Conservation (phyloP, 169 alveolate genomes). For the Plasmodium falciparum region DNA sequence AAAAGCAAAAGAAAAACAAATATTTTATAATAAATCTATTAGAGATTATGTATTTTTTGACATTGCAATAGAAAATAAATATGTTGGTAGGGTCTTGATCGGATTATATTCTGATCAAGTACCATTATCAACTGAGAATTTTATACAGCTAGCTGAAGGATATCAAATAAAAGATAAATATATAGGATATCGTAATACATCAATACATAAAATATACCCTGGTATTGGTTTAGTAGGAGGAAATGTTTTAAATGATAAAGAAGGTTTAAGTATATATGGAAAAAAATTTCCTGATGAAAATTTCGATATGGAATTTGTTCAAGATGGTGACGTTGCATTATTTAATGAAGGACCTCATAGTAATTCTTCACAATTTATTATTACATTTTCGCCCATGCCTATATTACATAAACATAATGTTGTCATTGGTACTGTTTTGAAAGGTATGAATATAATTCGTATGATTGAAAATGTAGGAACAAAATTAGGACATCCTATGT, state of each 20-base stretch:
- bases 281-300: conserved; percentile 84
- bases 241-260: conserved; percentile 79
- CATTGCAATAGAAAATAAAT: conserved; percentile 81
- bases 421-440: conserved; percentile 85
- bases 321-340: conserved; percentile 87
- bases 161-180: conserved; percentile 77
- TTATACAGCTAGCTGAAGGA: conserved; percentile 83
- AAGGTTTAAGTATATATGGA: conserved; percentile 82
- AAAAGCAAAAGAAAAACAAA: conserved; percentile 64
- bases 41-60: conserved; percentile 86
- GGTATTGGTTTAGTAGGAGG: conserved; percentile 83
- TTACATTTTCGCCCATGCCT: conserved; percentile 81
- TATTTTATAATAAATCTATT: conserved; percentile 69
- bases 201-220: conserved; percentile 77
- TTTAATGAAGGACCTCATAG: conserved; percentile 79
- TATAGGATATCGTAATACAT: conserved; percentile 83
- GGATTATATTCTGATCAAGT: conserved; percentile 85
- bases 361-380: conserved; percentile 80
- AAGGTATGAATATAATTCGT: conserved; percentile 85
- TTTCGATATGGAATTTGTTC: conserved; percentile 81
- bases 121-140: conserved; percentile 85
- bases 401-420: conserved; percentile 79
- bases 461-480: conserved; percentile 75
- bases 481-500: conserved; percentile 70
- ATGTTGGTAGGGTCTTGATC: conserved; percentile 83